Percentiles rank a stretch among this genome's conserved stretches.
phyloP scores from a whole-genome alignment of 140 eudicot species.

The Erigeron philadelphicus region DNA sequence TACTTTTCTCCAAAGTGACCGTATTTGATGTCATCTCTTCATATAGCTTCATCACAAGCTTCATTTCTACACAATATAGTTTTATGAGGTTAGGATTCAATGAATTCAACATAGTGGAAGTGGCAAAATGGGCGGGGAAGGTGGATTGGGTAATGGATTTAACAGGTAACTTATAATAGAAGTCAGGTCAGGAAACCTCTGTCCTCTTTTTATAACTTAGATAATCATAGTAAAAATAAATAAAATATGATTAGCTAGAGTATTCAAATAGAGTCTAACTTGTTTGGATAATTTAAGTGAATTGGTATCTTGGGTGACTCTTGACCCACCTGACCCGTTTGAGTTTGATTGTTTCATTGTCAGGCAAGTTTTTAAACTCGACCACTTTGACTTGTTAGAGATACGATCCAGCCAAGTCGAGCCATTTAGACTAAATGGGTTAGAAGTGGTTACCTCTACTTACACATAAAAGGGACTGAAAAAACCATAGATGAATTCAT shows the following conservation, averaged over 20 bases:
- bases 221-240: no score
- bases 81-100: neutral
- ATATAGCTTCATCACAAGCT: conserved; percentile 52
- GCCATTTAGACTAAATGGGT: neutral
- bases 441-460: neutral
- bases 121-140: neutral
- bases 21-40: conserved; percentile 54
- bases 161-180: neutral
- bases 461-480: neutral
- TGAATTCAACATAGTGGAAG: neutral
- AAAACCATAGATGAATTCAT: neutral
- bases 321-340: no score
- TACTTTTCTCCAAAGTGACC: conserved; percentile 29
- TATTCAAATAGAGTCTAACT: no score
- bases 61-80: conserved; percentile 50
- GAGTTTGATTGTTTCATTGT: neutral
- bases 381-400: neutral
- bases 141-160: neutral
- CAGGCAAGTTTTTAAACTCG: neutral
- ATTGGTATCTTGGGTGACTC: neutral
- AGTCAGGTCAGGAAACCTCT: neutral
- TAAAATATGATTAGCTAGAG: no score
- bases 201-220: neutral
- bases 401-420: neutral
- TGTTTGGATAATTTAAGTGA: neutral